phyloP scores from a whole-genome alignment of 768 basidiomycete genomes.

The Gloeophyllum trabeum region DNA sequence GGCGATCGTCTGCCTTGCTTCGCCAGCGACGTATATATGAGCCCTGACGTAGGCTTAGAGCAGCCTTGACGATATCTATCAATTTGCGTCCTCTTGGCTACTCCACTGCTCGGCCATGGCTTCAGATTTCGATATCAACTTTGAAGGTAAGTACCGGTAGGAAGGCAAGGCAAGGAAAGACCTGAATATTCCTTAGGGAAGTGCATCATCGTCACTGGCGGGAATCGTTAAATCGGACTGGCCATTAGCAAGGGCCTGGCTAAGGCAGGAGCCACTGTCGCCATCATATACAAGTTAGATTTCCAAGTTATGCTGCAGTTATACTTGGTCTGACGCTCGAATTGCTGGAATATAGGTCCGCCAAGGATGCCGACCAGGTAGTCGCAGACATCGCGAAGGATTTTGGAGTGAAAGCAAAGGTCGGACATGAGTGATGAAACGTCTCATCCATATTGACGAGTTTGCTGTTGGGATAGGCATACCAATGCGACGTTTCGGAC shows the following conservation, averaged over 20 bases:
- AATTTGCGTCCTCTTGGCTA: no score
- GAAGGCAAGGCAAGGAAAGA: no score
- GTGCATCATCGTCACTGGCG: constrained; percentile 49
- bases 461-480: constrained; percentile 28
- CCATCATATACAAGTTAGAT: constrained; percentile 56
- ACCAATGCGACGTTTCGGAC: constrained; percentile 49
- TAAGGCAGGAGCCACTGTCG: constrained; percentile 45
- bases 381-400: constrained; percentile 34
- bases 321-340: not conserved
- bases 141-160: constrained; percentile 20
- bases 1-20: no score
- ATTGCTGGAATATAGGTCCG: constrained; percentile 20
- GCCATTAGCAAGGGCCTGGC: constrained; percentile 43
- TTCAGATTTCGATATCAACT: constrained; percentile 12
- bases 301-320: not conserved
- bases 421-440: constrained; percentile 10
- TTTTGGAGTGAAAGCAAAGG: constrained; percentile 32
- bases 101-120: no score
- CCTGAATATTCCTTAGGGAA: no score
- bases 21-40: no score
- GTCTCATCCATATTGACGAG: not conserved
- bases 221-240: constrained; percentile 49
- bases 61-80: no score
- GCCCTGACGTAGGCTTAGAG: no score
- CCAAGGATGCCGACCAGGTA: constrained; percentile 34